Evolutionary conservation across 164 flowering plant species (phyloP).

Genomic region (Magnolia sinica): DNA sequence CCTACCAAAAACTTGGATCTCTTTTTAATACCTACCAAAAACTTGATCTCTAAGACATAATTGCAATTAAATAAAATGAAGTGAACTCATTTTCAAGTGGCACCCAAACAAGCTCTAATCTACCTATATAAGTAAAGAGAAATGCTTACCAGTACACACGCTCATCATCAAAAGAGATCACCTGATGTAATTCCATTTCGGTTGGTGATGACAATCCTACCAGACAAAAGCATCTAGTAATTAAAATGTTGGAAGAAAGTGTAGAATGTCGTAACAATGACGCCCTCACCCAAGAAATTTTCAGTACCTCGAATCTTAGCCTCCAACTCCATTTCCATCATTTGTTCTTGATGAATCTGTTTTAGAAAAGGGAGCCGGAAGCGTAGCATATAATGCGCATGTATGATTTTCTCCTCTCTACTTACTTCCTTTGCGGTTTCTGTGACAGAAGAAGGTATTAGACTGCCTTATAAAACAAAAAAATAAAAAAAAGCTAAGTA

Average conservation of each 20-base stretch:
- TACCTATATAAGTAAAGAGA: background rate
- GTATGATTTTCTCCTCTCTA: slow-evolving; percentile 35
- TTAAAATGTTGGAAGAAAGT: background rate
- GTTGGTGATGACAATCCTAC: slow-evolving; percentile 32
- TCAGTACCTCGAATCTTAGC: slow-evolving; percentile 48
- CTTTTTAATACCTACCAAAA: background rate
- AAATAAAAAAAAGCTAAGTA: no score
- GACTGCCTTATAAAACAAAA: no score
- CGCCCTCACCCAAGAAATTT: background rate
- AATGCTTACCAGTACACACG: slow-evolving; percentile 68
- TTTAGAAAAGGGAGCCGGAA: slow-evolving; percentile 53
- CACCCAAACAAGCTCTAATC: no score
- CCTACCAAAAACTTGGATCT: background rate
- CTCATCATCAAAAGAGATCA: slow-evolving; percentile 44
- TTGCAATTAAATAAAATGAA: no score
- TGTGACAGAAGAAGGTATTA: slow-evolving; percentile 15
- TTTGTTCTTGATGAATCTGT: slow-evolving; percentile 51
- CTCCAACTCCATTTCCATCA: slow-evolving; percentile 53
- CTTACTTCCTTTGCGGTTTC: slow-evolving; percentile 38
- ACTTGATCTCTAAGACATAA: no score
- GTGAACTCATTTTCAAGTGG: background rate
- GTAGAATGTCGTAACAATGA: background rate
- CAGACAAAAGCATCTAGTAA: slow-evolving; percentile 2
- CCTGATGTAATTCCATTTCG: slow-evolving; percentile 32
- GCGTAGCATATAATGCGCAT: slow-evolving; percentile 44